phyloP scores from a whole-genome alignment of 805 yeast species.

The Sugiyamaella americana region DNA sequence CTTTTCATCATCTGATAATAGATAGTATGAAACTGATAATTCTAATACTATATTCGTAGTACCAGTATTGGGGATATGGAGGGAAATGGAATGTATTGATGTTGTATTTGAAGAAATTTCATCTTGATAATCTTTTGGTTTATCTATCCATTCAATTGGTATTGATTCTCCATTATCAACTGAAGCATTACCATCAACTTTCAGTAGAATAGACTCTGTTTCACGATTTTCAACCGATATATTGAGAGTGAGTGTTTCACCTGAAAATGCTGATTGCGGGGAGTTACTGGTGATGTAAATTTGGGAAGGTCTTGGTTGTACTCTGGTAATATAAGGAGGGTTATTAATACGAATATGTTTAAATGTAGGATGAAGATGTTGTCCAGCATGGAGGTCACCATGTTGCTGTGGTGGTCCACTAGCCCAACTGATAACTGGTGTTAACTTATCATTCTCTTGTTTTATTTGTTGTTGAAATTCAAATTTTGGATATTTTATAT shows the following conservation, averaged over 20 bases:
- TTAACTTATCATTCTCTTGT: neutral
- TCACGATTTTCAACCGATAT: constrained; percentile 25
- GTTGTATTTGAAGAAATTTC: neutral
- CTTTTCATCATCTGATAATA: constrained; percentile 20
- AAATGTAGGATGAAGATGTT: neutral
- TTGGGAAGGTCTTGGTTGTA: constrained; percentile 30
- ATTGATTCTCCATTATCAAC: constrained; percentile 12
- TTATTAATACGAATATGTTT: constrained; percentile 1
- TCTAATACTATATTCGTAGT: constrained; percentile 17
- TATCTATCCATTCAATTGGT: constrained; percentile 8
- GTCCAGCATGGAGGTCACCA: neutral
- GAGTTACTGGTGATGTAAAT: constrained; percentile 18
- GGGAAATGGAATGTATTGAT: constrained; percentile 1
- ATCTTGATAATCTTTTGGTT: neutral
- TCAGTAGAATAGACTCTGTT: constrained; percentile 21
- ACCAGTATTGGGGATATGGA: constrained; percentile 5
- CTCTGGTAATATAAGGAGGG: constrained; percentile 4
- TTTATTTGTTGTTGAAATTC: neutral
- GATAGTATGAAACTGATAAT: constrained; percentile 14
- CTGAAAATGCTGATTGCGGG: constrained; percentile 22
- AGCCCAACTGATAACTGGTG: neutral
- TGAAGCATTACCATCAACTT: constrained; percentile 13
- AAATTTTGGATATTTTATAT: constrained; percentile 4
- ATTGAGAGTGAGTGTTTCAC: constrained; percentile 21
- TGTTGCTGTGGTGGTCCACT: neutral